Base-by-base conservation (phyloP, 2,329 filamentous ascomycete species). In the Claviceps purpurea region DNA sequence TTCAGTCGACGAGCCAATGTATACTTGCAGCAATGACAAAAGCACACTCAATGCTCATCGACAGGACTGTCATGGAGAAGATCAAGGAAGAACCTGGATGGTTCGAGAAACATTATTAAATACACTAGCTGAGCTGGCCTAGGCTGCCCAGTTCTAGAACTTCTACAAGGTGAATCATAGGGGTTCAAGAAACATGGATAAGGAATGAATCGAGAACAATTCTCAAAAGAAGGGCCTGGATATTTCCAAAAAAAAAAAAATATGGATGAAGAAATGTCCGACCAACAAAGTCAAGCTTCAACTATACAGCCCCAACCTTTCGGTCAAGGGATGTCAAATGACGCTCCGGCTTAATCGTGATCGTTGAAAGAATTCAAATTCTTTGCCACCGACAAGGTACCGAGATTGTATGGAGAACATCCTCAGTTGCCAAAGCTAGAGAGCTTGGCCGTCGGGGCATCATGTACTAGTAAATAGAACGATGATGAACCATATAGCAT, bases 341-440 rank as follows among this genome's bases (percentile, higher is more conserved):
- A 80, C 81, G 87, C 89, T 95, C 90, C 90, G 89, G 90, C 90
- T 96, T 95, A 95, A 93, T 95, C 85, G 88, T 84, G 87, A 88
- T 88, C 85, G 63, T 48, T 58, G n/a, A 34, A 24, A 55, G 54
- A 34, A 54, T 52, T 55, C 68, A 78, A 79, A 67, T 69, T 95
- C 79, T 95, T 75, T 85, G 89, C 89, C 87, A 69, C 71, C 76
- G 80, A 85, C 82, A 77, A 77, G 76, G 75, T 85, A 93, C 89
- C 86, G 87, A 89, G 78, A 79, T 74, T 76, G 84, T 83, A 88
- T 77, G 69, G 76, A 64, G 69, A 74, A 68, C 65, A 67, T 62
- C 73, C 76, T 79, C 79, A 81, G 80, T 82, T 78, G 77, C 79
- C 74, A 74, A 67, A 71, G 72, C 71, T 63, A 20, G 61, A 60